Evolutionary conservation across 2,329 filamentous ascomycete species (phyloP), one percentile per base, ranked within the genome.

Genomic region (Pseudogymnoascus sp.): DNA sequence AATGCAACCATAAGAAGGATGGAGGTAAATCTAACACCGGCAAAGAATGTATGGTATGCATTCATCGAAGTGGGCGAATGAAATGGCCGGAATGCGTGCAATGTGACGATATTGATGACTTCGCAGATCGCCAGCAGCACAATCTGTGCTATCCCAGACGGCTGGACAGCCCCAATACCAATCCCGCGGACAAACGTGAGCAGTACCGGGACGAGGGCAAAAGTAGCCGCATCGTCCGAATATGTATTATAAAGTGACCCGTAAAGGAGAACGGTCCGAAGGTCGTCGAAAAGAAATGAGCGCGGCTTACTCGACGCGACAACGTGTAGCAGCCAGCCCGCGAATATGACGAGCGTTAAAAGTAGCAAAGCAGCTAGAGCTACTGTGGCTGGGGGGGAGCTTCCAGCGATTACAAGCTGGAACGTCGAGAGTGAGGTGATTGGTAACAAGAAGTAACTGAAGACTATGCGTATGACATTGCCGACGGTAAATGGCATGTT

Each of bases 221-320:
- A 99, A 0, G 90, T 85, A 6, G 92, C 90, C 0, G 91, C 90
- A 71, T 92, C 89, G 71, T 99, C 94, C 21, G 89, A 94, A 72
- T 95, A 97, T 0, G 94, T 99, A 74, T 99, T 99, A 74, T 99
- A 99, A 6, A 99, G 77, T 4, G 94, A 90, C 0, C 94, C 94
- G 67, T 96, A 97, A 0, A 90, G 80, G 2, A 99, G 79, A 7
- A 97, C 85, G 0, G 90, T 96, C 5, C 90, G 85, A 56, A 99
- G 79, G 68, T 97, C 91, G 73, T 99, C 94, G 71, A 96, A 99
- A 8, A 99, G 79, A 65, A 90, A 88, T 1, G 90, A 88, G 62
- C 91, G 86, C 5, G 92, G 92, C 64, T 88, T 85, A 0, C 90
- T 94, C 21, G 79, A 83, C 60, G 87, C 84, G 67, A 97, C 92